Percentiles rank a stretch among this genome's conserved stretches.
Conservation (phyloP, 179 eudicot species). For the Kewa caespitosa region DNA sequence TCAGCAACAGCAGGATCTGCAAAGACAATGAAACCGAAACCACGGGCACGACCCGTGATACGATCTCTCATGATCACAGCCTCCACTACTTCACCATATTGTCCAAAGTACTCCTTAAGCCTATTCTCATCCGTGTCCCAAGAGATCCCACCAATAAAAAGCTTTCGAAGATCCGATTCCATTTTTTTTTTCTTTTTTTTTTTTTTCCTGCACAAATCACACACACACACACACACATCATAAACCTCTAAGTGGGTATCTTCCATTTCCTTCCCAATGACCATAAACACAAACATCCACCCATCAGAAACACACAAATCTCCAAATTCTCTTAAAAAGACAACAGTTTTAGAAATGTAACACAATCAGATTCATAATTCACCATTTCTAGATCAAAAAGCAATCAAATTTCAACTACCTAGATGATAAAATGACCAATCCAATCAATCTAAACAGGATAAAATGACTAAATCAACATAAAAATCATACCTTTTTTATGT, state of each 20-base stretch:
- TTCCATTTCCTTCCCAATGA: constrained; percentile 7
- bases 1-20: constrained; percentile 61
- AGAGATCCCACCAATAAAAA: constrained; percentile 80
- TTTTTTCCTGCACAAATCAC: constrained; percentile 28
- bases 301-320: constrained; percentile 3
- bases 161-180: constrained; percentile 71
- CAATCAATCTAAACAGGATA: constrained; percentile 26
- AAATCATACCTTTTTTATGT: constrained; percentile 35
- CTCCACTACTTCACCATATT: constrained; percentile 68
- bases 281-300: neutral
- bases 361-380: constrained; percentile 16
- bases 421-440: constrained; percentile 23
- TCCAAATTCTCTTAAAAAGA: constrained; percentile 15
- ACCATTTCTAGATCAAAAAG: neutral
- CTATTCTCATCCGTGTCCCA: constrained; percentile 79
- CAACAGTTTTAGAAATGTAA: neutral
- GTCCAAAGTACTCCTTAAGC: constrained; percentile 56
- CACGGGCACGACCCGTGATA: constrained; percentile 70
- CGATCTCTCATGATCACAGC: constrained; percentile 77
- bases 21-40: constrained; percentile 72
- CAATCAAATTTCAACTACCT: constrained; percentile 27
- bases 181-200: constrained; percentile 33
- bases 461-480: constrained; percentile 18
- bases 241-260: neutral
- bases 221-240: too few species aligned